Evolutionary conservation across 139 green algal genomes (phyloP).

Genomic region (Protoeuglena noctilucae): DNA sequence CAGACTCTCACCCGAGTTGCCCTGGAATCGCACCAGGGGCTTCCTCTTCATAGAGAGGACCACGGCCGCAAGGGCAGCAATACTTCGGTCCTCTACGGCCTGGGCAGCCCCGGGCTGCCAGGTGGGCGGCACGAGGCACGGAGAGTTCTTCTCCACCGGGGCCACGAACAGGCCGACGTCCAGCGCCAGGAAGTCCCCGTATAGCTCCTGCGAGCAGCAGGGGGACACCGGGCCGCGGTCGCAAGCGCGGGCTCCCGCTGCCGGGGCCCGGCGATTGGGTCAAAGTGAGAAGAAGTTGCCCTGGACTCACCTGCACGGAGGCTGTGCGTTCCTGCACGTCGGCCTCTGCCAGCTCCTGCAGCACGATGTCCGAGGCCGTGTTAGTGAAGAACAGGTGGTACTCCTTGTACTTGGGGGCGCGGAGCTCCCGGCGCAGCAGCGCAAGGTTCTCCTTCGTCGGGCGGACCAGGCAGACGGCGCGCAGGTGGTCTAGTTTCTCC

Average conservation of each 20-base stretch:
- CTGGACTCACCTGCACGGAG: slow-evolving; percentile 36
- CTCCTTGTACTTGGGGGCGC: slow-evolving; percentile 56
- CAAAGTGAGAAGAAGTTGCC: background rate
- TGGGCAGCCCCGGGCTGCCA: background rate
- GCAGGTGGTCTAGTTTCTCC: slow-evolving; percentile 1
- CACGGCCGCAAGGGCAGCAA: background rate
- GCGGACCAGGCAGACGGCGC: slow-evolving; percentile 76
- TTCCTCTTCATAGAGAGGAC: slow-evolving; percentile 9
- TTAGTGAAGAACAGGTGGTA: slow-evolving; percentile 88
- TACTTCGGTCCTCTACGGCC: slow-evolving; percentile 24
- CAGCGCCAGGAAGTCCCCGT: slow-evolving; percentile 68
- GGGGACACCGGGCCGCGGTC: background rate
- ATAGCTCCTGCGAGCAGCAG: slow-evolving; percentile 53
- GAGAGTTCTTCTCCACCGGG: slow-evolving; percentile 28
- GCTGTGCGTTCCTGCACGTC: slow-evolving; percentile 59
- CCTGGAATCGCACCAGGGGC: slow-evolving; percentile 40
- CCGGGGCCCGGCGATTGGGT: background rate
- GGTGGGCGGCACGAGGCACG: slow-evolving; percentile 22
- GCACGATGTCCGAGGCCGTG: slow-evolving; percentile 56
- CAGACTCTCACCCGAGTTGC: slow-evolving; percentile 46
- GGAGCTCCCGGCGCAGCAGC: slow-evolving; percentile 63
- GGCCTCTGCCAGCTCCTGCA: slow-evolving; percentile 86
- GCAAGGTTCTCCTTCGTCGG: slow-evolving; percentile 76
- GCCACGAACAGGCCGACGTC: slow-evolving; percentile 66
- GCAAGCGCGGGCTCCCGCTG: background rate